Percentiles rank a stretch among this genome's conserved stretches.
phyloP scores from a whole-genome alignment of 2,329 filamentous ascomycete genomes.

The Trichoderma sp. region DNA sequence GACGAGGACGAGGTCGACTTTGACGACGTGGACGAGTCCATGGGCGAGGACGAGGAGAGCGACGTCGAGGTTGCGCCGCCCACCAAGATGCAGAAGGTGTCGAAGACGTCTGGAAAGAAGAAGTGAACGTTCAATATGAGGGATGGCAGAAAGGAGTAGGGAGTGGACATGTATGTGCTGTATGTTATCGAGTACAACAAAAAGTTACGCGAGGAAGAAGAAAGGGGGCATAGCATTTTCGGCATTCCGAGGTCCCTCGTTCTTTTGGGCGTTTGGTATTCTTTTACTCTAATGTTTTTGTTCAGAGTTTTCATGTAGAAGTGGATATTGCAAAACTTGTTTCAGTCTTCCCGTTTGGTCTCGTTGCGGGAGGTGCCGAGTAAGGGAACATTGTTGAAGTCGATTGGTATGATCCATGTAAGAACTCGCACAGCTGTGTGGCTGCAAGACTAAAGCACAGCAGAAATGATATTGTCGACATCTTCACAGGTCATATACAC shows the following conservation, averaged over 20 bases:
- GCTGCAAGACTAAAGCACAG: no score
- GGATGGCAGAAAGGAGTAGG: neutral
- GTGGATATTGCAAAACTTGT: neutral
- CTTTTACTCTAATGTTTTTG: conserved; percentile 23
- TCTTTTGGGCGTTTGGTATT: conserved; percentile 21
- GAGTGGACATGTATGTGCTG: neutral
- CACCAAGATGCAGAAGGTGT: conserved; percentile 49
- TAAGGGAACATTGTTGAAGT: no score
- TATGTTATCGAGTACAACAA: no score
- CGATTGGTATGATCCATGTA: no score
- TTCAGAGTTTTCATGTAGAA: neutral
- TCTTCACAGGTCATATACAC: no score
- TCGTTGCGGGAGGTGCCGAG: no score
- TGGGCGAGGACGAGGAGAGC: conserved; percentile 59
- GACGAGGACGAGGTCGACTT: conserved; percentile 64
- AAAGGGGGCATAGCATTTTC: no score
- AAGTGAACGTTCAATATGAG: conserved; percentile 36
- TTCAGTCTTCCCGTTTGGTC: no score
- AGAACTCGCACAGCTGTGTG: no score
- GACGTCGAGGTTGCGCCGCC: conserved; percentile 54
- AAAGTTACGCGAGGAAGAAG: no score
- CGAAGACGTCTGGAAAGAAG: conserved; percentile 42
- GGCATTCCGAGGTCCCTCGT: conserved; percentile 1
- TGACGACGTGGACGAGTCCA: conserved; percentile 58
- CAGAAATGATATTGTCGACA: no score